A percentile compares a stretch with the other conserved stretches of the same genome.
These are phyloP conservation scores for Penicillium nucicola DNA, from an alignment of 495 filamentous ascomycete genomes.

Conservation along the genomic window DNA sequence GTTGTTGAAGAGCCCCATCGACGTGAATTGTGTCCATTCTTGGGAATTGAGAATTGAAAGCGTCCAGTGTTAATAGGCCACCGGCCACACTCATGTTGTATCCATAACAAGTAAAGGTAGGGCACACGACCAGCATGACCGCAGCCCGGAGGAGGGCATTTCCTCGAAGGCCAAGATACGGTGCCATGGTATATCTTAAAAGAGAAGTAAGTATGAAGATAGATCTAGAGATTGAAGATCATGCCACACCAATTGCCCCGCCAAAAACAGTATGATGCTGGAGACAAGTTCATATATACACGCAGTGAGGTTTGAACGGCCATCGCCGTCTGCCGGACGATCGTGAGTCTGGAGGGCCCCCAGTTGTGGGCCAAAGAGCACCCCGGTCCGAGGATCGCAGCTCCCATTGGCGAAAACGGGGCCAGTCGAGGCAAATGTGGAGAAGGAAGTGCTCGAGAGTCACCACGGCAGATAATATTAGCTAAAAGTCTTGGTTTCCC, in stretches of 20 bases:
- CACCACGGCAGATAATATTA: conserved; percentile 1
- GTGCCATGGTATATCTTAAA: conserved; percentile 3
- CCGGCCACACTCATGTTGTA: conserved; percentile 50
- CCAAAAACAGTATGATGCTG: conserved; percentile 3
- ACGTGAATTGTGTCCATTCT: conserved; percentile 50
- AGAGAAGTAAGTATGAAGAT: neutral
- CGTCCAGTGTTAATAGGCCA: conserved; percentile 35
- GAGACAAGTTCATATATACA: conserved; percentile 10
- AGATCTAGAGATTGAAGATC: conserved; percentile 3
- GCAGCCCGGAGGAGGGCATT: conserved; percentile 31
- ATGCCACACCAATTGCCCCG: conserved; percentile 1
- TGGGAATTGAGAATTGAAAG: conserved; percentile 47
- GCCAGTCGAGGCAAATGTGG: neutral
- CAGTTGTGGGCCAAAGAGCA: conserved; percentile 4
- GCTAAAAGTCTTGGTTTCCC: conserved; percentile 31
- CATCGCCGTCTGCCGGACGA: conserved; percentile 9
- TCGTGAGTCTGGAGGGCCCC: neutral
- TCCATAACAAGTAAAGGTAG: conserved; percentile 50
- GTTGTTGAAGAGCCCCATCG: conserved; percentile 21
- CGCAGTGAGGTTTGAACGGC: neutral
- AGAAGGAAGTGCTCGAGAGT: neutral
- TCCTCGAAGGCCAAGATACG: conserved; percentile 34
- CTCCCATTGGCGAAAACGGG: conserved; percentile 5
- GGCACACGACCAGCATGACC: conserved; percentile 38
- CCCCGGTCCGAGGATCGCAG: neutral